phyloP scores from a whole-genome alignment of 306 rosid genomes.

The Abrus pulchellus region DNA sequence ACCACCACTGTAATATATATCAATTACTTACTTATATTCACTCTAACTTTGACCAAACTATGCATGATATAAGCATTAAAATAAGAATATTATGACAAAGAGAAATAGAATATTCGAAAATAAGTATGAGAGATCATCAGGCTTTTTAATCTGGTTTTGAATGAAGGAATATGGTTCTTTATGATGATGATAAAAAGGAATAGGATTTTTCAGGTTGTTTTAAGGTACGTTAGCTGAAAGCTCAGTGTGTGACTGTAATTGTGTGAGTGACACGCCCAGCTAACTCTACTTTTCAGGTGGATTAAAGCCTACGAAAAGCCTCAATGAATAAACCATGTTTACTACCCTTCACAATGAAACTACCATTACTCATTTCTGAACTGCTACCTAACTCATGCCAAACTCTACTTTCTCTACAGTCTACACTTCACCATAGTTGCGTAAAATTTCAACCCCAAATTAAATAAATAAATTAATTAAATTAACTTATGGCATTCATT shows the following conservation, averaged over 20 bases:
- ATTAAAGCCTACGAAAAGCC: conserved; percentile 51
- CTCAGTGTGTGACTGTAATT: conserved; percentile 55
- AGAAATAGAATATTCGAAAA: not conserved
- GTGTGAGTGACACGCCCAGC: conserved; percentile 10
- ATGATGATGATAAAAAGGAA: conserved; percentile 4
- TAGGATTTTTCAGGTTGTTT: conserved; percentile 51
- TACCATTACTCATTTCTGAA: conserved; percentile 38
- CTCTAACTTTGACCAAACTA: no score
- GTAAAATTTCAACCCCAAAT: not conserved
- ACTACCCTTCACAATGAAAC: conserved; percentile 38
- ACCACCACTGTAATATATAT: no score
- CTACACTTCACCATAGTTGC: no score
- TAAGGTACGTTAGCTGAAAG: conserved; percentile 54
- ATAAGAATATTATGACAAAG: not conserved
- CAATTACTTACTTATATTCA: no score
- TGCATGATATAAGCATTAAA: no score
- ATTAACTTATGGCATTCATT: not conserved
- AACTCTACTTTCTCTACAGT: conserved; percentile 54
- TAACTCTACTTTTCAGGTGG: conserved; percentile 54
- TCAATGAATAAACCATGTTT: conserved; percentile 38
- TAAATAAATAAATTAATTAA: not conserved
- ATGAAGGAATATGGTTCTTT: not conserved
- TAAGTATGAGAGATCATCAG: not conserved
- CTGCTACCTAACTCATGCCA: conserved; percentile 48
- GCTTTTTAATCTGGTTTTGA: conserved; percentile 14